Percentiles rank a stretch among this genome's conserved stretches.
Conservation (phyloP, 2,329 filamentous ascomycete species). For the Fusarium nisikadoi region DNA sequence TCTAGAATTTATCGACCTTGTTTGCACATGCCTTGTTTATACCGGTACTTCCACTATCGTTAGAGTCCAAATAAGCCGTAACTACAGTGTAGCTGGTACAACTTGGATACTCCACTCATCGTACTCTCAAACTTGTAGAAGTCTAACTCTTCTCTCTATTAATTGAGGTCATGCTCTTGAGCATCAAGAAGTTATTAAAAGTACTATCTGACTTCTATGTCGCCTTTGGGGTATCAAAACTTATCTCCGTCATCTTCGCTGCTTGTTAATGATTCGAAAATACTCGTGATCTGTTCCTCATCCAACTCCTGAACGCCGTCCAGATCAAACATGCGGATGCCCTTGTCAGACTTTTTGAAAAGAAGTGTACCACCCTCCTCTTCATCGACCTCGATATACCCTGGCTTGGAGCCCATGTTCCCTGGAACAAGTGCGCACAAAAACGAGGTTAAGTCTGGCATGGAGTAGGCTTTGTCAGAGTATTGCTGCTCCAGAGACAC, state of each 20-base stretch:
- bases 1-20: not conserved
- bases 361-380: conserved; percentile 28
- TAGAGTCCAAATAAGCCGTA: not conserved
- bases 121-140: not conserved
- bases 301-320: not conserved
- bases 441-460: conserved; percentile 40
- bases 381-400: conserved; percentile 16
- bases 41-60: not conserved
- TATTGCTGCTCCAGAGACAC: conserved; percentile 33
- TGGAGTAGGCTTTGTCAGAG: conserved; percentile 19
- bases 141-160: not conserved
- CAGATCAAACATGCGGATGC: conserved; percentile 37
- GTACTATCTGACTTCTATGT: not conserved
- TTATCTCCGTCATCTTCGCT: not conserved
- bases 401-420: conserved; percentile 3
- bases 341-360: conserved; percentile 20
- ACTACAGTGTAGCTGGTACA: not conserved
- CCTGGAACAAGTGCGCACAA: conserved; percentile 25
- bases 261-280: not conserved
- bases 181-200: not conserved
- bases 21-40: not conserved
- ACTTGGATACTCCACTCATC: not conserved
- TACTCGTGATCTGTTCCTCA: not conserved
- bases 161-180: not conserved
- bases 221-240: conserved; percentile 25